Evolutionary conservation across 2,329 filamentous ascomycete genomes (phyloP).

Genomic region (Podosphaera fusca): DNA sequence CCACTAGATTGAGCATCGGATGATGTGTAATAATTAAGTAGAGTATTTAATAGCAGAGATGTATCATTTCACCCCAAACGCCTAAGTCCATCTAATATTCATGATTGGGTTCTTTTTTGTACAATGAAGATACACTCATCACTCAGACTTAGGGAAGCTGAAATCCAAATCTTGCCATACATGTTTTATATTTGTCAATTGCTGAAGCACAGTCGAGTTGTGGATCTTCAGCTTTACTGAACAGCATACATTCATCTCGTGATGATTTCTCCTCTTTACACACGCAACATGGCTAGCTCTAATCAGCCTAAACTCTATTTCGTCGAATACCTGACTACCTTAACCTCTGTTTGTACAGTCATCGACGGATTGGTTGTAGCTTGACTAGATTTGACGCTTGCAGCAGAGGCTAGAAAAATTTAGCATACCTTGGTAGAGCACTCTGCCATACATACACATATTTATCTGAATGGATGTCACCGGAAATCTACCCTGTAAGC

Average conservation of each 20-base stretch:
- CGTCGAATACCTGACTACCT: neutral
- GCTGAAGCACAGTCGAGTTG: slow-evolving; percentile 61
- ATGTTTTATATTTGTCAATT: slow-evolving; percentile 67
- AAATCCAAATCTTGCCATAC: slow-evolving; percentile 89
- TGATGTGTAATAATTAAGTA: neutral
- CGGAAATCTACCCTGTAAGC: too few relatives aligned
- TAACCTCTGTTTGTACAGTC: neutral
- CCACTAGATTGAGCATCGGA: neutral
- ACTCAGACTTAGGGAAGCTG: slow-evolving; percentile 21
- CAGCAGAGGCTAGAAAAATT: slow-evolving; percentile 11
- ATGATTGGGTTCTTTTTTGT: too few relatives aligned
- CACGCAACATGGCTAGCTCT: slow-evolving; percentile 69
- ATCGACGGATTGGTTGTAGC: too few relatives aligned
- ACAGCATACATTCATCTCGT: slow-evolving; percentile 97
- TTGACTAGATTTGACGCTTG: slow-evolving; percentile 6
- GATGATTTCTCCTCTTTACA: slow-evolving; percentile 86
- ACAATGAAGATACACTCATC: too few relatives aligned
- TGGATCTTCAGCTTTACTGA: slow-evolving; percentile 66
- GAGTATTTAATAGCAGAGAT: neutral
- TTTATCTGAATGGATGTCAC: too few relatives aligned
- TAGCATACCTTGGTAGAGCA: neutral
- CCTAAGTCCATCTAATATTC: too few relatives aligned
- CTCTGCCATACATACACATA: too few relatives aligned
- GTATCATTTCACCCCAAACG: too few relatives aligned
- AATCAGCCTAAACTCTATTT: neutral